Evolutionary conservation across 306 rosid species (phyloP).

Genomic region (Prunus campanulata): DNA sequence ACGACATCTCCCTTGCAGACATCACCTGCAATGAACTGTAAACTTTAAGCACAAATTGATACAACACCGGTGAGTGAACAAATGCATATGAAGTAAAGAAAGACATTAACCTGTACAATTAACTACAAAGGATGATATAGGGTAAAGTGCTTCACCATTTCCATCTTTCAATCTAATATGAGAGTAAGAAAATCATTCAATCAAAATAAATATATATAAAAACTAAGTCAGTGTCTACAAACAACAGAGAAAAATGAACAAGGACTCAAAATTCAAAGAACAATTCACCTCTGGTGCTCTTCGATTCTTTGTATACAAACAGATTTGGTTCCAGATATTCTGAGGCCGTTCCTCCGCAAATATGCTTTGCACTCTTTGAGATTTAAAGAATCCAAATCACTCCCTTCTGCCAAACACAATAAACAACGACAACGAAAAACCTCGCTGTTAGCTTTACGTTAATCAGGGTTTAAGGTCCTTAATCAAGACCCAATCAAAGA

Average conservation of each 20-base stretch:
- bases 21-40: slow-evolving; percentile 53
- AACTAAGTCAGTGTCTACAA: background rate
- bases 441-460: background rate
- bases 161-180: slow-evolving; percentile 57
- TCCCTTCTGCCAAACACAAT: slow-evolving; percentile 36
- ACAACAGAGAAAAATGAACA: background rate
- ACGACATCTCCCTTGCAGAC: slow-evolving; percentile 81
- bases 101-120: slow-evolving; percentile 60
- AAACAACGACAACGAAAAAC: background rate
- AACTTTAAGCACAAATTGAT: background rate
- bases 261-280: background rate
- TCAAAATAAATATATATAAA: background rate
- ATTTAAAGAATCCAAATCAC: slow-evolving; percentile 42
- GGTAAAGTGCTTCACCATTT: slow-evolving; percentile 52
- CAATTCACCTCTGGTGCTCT: slow-evolving; percentile 66
- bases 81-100: background rate
- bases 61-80: background rate
- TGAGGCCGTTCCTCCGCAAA: slow-evolving; percentile 55
- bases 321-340: slow-evolving; percentile 58
- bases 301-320: slow-evolving; percentile 56
- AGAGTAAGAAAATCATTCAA: background rate
- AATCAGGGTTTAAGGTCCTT: background rate
- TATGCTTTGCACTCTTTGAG: slow-evolving; percentile 65
- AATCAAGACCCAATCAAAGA: background rate
- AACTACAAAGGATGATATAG: slow-evolving; percentile 60